Base-by-base conservation (phyloP, 2,329 filamentous ascomycete genomes). In the Hymenoscyphus fraxineus region DNA sequence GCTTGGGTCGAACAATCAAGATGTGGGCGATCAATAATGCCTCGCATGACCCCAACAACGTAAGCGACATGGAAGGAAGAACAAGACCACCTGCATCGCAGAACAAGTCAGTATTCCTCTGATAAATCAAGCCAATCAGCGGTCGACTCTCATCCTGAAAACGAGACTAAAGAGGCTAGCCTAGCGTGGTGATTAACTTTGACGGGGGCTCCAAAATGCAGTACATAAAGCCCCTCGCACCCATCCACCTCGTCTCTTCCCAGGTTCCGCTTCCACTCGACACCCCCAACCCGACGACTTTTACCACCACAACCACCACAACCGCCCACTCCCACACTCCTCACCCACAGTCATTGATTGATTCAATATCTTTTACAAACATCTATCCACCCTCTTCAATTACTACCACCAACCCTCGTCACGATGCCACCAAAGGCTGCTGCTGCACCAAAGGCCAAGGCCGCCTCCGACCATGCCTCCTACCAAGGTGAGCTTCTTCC, bases 341-440 rank as follows among this genome's bases (percentile, higher is more conserved):
- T n/a, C 19, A 59, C 7, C 10, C 47, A 22, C 10, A 32, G 40
- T 54, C 27, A 41, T 51, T 27, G 39, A 59, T 55, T 27, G n/a
- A 60, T 15, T 40, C 51, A 57, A 44, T 64, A 56, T 15, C 32
- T 44, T 58, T 39, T 58, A 32, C 27, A 57, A 27, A 19, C 38
- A 32, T 59, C 38, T 44, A 57, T 22, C 31, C 6, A 44, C 5
- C 40, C 27, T 56, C 62, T 59, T 67, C 64, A 65, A 66, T 61
- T 58, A 55, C 67, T 62, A 63, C 64, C 65, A 19, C 19, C 54
- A 61, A 57, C 65, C 61, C 60, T 64, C 58, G 54, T 73, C 74
- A 81, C 73, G 74, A 89, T 89, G 87, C 81, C 86, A 83, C 84
- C 86, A 73, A 89, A 89, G 82, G 87, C 88, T 79, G 72, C 82